Evolutionary conservation across 1,139 yeast species (phyloP).

Genomic region (Suhomyces atakaporum): DNA sequence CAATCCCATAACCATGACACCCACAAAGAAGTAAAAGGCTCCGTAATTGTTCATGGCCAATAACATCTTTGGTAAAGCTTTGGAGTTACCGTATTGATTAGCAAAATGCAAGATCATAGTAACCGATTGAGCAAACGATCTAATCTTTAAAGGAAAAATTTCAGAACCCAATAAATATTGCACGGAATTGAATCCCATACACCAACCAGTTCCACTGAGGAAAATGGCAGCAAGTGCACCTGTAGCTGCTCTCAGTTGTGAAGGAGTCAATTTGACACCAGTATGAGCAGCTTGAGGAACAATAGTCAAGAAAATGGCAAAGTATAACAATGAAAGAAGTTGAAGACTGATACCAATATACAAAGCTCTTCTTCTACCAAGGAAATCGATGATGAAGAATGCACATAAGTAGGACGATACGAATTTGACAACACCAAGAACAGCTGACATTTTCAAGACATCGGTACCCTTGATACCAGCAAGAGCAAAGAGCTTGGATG

Average conservation of each 20-base stretch:
- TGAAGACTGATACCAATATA: conserved; percentile 44
- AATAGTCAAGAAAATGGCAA: conserved; percentile 48
- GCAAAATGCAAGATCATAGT: conserved; percentile 62
- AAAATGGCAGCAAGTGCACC: conserved; percentile 57
- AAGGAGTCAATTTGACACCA: conserved; percentile 27
- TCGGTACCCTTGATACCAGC: conserved; percentile 47
- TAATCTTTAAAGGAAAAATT: conserved; percentile 55
- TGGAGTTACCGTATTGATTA: conserved; percentile 62
- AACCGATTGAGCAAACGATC: conserved; percentile 55
- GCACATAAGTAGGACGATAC: conserved; percentile 46
- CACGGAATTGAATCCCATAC: conserved; percentile 60
- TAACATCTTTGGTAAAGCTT: conserved; percentile 57
- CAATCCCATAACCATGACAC: conserved; percentile 42
- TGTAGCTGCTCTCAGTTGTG: conserved; percentile 41
- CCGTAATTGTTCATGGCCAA: conserved; percentile 51
- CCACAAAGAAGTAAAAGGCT: conserved; percentile 56
- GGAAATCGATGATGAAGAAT: conserved; percentile 48
- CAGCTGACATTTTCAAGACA: conserved; percentile 47
- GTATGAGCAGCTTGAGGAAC: conserved; percentile 47
- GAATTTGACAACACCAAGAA: conserved; percentile 51
- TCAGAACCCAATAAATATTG: conserved; percentile 63
- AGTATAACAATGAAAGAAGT: conserved; percentile 32
- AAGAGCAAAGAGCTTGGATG: conserved; percentile 55
- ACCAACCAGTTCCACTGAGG: conserved; percentile 61
- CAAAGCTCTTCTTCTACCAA: conserved; percentile 45